Evolutionary conservation across 2,329 filamentous ascomycete genomes (phyloP).

Genomic region (Rachicladosporium sp.): DNA sequence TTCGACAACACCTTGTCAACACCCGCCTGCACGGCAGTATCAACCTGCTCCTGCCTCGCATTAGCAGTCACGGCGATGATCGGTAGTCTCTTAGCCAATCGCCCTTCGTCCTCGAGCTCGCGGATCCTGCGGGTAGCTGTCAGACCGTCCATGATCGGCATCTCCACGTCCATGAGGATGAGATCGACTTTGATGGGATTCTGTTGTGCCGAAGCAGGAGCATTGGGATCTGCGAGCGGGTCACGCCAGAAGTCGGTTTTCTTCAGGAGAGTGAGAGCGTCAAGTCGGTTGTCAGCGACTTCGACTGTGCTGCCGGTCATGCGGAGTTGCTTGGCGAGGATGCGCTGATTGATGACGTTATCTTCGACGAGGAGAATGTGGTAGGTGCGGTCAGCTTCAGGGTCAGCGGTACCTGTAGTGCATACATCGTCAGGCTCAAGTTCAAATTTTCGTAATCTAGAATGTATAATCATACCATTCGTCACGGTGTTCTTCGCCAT

Average conservation of each 20-base stretch:
- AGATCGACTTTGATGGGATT: slow-evolving; percentile 29
- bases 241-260: slow-evolving; percentile 10
- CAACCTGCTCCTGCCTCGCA: slow-evolving; percentile 58
- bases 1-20: slow-evolving; percentile 72
- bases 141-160: slow-evolving; percentile 72
- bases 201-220: too few species aligned
- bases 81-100: slow-evolving; percentile 51
- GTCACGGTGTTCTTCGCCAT: too few species aligned
- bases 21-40: slow-evolving; percentile 54
- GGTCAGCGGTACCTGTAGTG: too few species aligned
- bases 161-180: slow-evolving; percentile 67
- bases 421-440: not conserved
- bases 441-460: too few species aligned
- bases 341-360: slow-evolving; percentile 30
- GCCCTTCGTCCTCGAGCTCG: slow-evolving; percentile 47
- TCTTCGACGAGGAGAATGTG: slow-evolving; percentile 11
- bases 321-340: slow-evolving; percentile 28
- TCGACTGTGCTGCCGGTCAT: slow-evolving; percentile 25
- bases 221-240: too few species aligned
- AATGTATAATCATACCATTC: too few species aligned
- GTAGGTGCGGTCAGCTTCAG: too few species aligned
- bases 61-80: slow-evolving; percentile 71
- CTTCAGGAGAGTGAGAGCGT: slow-evolving; percentile 24
- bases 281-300: slow-evolving; percentile 28
- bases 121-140: slow-evolving; percentile 57